These are phyloP conservation scores for Sporothrix curviconia DNA, from an alignment of 2,329 filamentous ascomycete genomes.

Conservation along the genomic window DNA sequence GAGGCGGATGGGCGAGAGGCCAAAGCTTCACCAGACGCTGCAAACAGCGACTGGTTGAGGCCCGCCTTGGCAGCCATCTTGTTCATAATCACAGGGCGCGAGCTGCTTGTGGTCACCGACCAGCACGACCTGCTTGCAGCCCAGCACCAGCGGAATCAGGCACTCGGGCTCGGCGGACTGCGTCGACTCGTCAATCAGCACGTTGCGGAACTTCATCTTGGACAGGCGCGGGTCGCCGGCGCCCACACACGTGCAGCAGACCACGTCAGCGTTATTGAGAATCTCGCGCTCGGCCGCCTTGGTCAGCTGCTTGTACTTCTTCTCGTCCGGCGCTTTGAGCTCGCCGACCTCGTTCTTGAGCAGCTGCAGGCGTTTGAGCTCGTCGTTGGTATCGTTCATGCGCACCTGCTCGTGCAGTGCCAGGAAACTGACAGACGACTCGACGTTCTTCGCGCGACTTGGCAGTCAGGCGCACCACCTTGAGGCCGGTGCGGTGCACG, in stretches of 20 bases:
- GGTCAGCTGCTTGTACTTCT: slow-evolving; percentile 95
- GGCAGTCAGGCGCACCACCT: slow-evolving; percentile 95
- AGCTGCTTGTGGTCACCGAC: slow-evolving; percentile 98
- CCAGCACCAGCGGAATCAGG: slow-evolving; percentile 94
- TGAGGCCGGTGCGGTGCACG: slow-evolving; percentile 87
- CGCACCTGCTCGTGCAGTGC: slow-evolving; percentile 95
- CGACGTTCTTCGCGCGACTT: slow-evolving; percentile 98
- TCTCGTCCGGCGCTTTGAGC: slow-evolving; percentile 90
- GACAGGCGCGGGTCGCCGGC: slow-evolving; percentile 90
- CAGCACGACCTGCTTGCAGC: slow-evolving; percentile 98
- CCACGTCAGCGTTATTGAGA: slow-evolving; percentile 88
- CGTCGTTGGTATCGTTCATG: slow-evolving; percentile 93
- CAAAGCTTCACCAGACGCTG: slow-evolving; percentile 90
- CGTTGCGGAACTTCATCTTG: slow-evolving; percentile 97
- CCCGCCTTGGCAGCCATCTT: slow-evolving; percentile 98
- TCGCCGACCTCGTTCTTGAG: slow-evolving; percentile 89
- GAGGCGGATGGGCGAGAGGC: slow-evolving; percentile 80
- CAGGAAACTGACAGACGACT: slow-evolving; percentile 94
- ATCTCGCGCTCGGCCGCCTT: slow-evolving; percentile 93
- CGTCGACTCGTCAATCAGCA: slow-evolving; percentile 95
- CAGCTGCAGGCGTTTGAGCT: slow-evolving; percentile 85
- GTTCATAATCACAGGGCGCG: slow-evolving; percentile 98
- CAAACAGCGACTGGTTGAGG: slow-evolving; percentile 95
- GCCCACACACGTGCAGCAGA: slow-evolving; percentile 97
- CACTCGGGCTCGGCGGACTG: slow-evolving; percentile 97